These are phyloP conservation scores for Pyricularia sp. DNA, from an alignment of 2,329 filamentous ascomycete species.

Conservation along the genomic window DNA sequence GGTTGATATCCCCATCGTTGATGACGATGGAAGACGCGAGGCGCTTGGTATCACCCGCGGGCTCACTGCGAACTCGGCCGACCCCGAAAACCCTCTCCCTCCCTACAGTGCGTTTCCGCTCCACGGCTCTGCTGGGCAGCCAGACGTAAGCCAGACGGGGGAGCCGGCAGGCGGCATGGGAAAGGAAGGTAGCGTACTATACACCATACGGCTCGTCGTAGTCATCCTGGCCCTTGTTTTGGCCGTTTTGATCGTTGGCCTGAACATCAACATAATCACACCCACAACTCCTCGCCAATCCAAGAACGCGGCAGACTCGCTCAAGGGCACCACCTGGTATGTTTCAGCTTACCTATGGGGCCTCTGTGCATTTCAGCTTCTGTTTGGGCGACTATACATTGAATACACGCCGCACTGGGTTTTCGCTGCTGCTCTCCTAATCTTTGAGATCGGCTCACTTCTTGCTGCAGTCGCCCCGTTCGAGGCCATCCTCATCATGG, in stretches of 20 bases:
- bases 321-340: slow-evolving; percentile 13
- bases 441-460: slow-evolving; percentile 24
- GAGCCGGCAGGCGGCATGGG: background rate
- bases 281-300: slow-evolving; percentile 12
- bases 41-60: background rate
- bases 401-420: slow-evolving; percentile 28
- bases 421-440: slow-evolving; percentile 35
- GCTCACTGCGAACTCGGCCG: background rate
- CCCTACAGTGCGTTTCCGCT: background rate
- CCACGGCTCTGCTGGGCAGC: background rate
- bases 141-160: background rate
- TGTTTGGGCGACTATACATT: slow-evolving; percentile 29
- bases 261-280: slow-evolving; percentile 5
- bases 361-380: slow-evolving; percentile 20
- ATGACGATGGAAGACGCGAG: slow-evolving; percentile 1
- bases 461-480: slow-evolving; percentile 32
- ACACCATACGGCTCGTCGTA: background rate
- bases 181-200: background rate
- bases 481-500: slow-evolving; percentile 40
- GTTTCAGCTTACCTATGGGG: slow-evolving; percentile 12
- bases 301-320: slow-evolving; percentile 10
- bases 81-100: background rate
- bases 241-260: slow-evolving; percentile 2
- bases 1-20: slow-evolving; percentile 4
- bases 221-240: slow-evolving; percentile 1